These are phyloP conservation scores for Fagopyrum tataricum DNA, from an alignment of 148 eudicot genomes.

Conservation along the genomic window DNA sequence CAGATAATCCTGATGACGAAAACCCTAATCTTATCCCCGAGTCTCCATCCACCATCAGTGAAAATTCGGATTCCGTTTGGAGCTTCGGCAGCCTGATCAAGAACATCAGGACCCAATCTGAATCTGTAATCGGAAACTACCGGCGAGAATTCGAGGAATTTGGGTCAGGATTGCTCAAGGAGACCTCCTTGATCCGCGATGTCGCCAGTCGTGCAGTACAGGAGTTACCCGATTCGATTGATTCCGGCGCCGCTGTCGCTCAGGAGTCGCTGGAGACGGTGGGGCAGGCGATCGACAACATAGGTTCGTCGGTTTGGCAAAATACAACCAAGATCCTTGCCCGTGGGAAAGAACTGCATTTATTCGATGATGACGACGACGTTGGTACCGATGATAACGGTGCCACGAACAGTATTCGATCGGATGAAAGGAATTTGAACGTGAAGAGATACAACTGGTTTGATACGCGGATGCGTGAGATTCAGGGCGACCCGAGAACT, in stretches of 20 bases:
- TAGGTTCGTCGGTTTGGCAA: slow-evolving; percentile 32
- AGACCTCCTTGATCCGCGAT: slow-evolving; percentile 38
- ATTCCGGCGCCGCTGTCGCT: slow-evolving; percentile 33
- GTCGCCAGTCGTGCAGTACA: slow-evolving; percentile 55
- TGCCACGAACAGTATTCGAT: background rate
- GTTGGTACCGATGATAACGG: background rate
- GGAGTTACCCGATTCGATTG: slow-evolving; percentile 58
- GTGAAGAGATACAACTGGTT: slow-evolving; percentile 36
- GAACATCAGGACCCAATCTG: slow-evolving; percentile 38
- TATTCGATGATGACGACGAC: slow-evolving; percentile 13
- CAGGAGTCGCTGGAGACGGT: slow-evolving; percentile 32
- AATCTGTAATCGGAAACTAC: slow-evolving; percentile 51
- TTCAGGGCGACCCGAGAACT: slow-evolving; percentile 38
- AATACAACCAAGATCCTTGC: slow-evolving; percentile 48
- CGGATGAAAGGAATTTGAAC: slow-evolving; percentile 9
- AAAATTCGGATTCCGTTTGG: slow-evolving; percentile 28
- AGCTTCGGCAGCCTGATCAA: slow-evolving; percentile 50
- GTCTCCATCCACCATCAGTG: background rate
- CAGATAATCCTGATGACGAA: slow-evolving; percentile 17
- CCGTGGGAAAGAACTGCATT: slow-evolving; percentile 28
- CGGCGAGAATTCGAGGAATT: slow-evolving; percentile 51
- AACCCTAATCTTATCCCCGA: slow-evolving; percentile 21
- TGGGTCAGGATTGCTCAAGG: slow-evolving; percentile 40
- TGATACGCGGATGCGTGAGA: slow-evolving; percentile 31
- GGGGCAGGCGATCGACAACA: slow-evolving; percentile 24